Base-by-base conservation (phyloP, 169 alveolate genomes). In the Plasmodium reichenowi region DNA sequence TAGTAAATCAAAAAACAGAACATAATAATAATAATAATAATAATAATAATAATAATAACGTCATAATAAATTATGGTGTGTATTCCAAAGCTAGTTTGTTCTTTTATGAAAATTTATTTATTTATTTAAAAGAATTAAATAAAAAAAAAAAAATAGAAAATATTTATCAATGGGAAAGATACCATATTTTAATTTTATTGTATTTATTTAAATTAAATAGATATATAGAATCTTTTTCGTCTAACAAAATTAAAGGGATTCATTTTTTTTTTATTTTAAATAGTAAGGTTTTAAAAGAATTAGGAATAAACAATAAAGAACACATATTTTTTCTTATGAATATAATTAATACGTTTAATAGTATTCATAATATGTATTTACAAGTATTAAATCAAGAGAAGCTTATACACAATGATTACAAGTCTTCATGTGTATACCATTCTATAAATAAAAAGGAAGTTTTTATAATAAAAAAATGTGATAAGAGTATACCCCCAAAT, bases 81-180 rank as follows among this genome's bases (percentile, higher is more conserved):
- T 15, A 13, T 8, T 56, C 10, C 2, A 22, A 6, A 32, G 13
- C 6, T 20, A 0, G 6, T 38, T 38, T 38, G 47, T 38, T 38
- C 47, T 38, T 38, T 38, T 38, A 38, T 38, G 9, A 5, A 38
- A 15, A 45, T 60, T 22, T 68, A 38, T 72, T 83, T 24, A 68
- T 12, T 20, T 83, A 83, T 60, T 56, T 83, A 47, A 56, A 68
- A 68, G 47, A 68, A 15, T 68, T 67, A 58, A 83, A 83, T 48
- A 24, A 54, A 62, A 83, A 83, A 43, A 83, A 83, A 43, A 54
- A 63, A 54, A 83, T 83, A 0, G 67, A 83, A 72, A 38, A 72
- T 45, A 83, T 83, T 17, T 83, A 83, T 43, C 72, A 83, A 29
- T 83, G 91, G 91, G 12, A 60, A 22, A 83, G 45, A 8, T 12